Conservation (phyloP, 176 grass and related monocot species). For the Microstegium vimineum region DNA sequence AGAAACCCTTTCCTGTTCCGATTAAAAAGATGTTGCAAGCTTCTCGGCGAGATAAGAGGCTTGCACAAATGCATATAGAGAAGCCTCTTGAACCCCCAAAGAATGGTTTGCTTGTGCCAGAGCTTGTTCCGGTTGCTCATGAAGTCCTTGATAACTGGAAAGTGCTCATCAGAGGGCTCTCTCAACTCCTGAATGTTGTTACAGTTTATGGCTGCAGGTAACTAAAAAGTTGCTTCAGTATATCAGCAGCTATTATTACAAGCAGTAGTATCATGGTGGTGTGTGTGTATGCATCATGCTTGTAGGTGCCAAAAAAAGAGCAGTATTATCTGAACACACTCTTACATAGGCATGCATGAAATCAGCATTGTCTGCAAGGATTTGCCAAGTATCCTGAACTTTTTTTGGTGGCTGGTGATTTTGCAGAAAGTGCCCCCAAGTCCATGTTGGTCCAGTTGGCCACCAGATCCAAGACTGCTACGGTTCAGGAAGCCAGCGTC, state of each 20-base stretch:
- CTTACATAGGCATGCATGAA: neutral
- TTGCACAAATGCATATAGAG: slow-evolving; percentile 67
- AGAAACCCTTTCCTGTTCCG: slow-evolving; percentile 73
- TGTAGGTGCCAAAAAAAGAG: neutral
- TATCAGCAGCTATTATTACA: neutral
- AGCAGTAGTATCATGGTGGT: neutral
- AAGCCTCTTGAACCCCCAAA: slow-evolving; percentile 77
- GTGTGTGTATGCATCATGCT: neutral
- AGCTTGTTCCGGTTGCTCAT: slow-evolving; percentile 81
- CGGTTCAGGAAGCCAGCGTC: slow-evolving; percentile 62
- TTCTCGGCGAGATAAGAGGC: slow-evolving; percentile 59
- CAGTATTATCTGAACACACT: neutral
- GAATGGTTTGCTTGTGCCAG: slow-evolving; percentile 80
- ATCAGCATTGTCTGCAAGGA: neutral
- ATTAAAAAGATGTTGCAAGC: slow-evolving; percentile 65
- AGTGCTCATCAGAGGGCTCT: slow-evolving; percentile 70
- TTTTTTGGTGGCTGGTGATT: slow-evolving; percentile 5
- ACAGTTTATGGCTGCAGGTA: slow-evolving; percentile 90
- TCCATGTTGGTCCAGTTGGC: slow-evolving; percentile 77
- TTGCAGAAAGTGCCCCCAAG: slow-evolving; percentile 78
- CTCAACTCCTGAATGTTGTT: slow-evolving; percentile 72
- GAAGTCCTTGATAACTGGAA: slow-evolving; percentile 80
- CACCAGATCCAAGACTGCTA: slow-evolving; percentile 79
- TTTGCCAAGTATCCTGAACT: slow-evolving; percentile 2
- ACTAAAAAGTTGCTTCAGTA: neutral